Percentiles rank a stretch among this genome's conserved stretches.
Evolutionary conservation across 2,329 filamentous ascomycete genomes (phyloP).

Genomic region (Colletotrichum chlorophyti): DNA sequence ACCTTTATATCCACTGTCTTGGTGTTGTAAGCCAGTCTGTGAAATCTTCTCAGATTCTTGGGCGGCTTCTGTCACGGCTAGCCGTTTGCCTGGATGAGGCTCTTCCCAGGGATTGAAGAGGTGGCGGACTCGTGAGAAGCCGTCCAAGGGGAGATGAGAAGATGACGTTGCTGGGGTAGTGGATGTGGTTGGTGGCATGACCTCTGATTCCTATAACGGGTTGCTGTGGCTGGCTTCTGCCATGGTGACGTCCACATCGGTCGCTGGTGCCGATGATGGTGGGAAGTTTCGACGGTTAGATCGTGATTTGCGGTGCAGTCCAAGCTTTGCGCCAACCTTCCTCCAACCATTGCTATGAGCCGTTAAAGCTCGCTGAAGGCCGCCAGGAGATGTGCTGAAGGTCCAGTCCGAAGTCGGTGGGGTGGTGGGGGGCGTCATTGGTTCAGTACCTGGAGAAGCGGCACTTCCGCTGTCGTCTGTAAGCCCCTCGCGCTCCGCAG

Average conservation of each 20-base stretch:
- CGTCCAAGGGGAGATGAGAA: slow-evolving; percentile 30
- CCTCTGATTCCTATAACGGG: slow-evolving; percentile 65
- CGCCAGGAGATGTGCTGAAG: slow-evolving; percentile 58
- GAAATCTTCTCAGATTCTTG: slow-evolving; percentile 30
- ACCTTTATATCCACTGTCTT: slow-evolving; percentile 37
- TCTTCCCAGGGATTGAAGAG: slow-evolving; percentile 46
- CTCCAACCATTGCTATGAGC: slow-evolving; percentile 68
- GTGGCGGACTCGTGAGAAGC: slow-evolving; percentile 29
- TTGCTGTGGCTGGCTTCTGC: slow-evolving; percentile 44
- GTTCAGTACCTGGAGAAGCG: slow-evolving; percentile 65
- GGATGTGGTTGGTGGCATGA: slow-evolving; percentile 56
- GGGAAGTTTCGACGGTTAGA: slow-evolving; percentile 50
- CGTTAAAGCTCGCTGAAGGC: slow-evolving; percentile 60
- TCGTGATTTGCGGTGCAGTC: slow-evolving; percentile 61
- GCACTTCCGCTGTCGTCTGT: slow-evolving; percentile 71
- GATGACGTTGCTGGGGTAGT: slow-evolving; percentile 36
- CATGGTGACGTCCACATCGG: slow-evolving; percentile 43
- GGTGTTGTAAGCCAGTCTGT: slow-evolving; percentile 7
- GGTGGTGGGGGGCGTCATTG: slow-evolving; percentile 77
- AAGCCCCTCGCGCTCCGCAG: slow-evolving; percentile 56
- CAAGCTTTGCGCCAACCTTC: slow-evolving; percentile 67
- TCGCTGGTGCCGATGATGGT: slow-evolving; percentile 50
- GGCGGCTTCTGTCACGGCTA: slow-evolving; percentile 38
- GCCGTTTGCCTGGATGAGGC: slow-evolving; percentile 52
- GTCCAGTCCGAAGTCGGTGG: slow-evolving; percentile 68